Percentiles rank a stretch among this genome's conserved stretches.
Evolutionary conservation across 2,329 filamentous ascomycete species (phyloP).

Genomic region (Epichloe elymi): DNA sequence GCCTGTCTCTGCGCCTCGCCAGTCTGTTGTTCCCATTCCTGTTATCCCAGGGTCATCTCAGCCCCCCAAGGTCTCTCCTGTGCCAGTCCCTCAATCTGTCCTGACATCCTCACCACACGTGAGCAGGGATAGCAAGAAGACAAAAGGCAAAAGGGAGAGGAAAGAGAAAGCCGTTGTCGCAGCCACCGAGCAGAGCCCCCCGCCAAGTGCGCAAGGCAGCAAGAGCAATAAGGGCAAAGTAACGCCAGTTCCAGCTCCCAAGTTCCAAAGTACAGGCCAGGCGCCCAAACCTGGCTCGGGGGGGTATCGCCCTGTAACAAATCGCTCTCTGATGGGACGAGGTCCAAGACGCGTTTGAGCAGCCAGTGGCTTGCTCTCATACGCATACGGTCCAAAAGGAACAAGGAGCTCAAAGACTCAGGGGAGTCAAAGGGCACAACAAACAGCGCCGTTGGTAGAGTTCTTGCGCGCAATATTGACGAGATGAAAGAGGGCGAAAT

Average conservation of each 20-base stretch:
- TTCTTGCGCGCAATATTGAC: background rate
- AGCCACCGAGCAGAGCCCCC: constrained; percentile 9
- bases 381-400: background rate
- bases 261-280: constrained; percentile 14
- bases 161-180: constrained; percentile 11
- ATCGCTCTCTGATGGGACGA: background rate
- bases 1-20: constrained; percentile 15
- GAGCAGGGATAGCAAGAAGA: constrained; percentile 16
- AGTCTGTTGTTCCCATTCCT: constrained; percentile 22
- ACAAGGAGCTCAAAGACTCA: background rate
- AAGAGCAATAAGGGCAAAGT: constrained; percentile 9
- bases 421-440: background rate
- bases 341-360: background rate
- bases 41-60: constrained; percentile 19
- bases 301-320: background rate
- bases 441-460: background rate
- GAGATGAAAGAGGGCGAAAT: background rate
- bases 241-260: constrained; percentile 15
- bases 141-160: constrained; percentile 18
- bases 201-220: constrained; percentile 9
- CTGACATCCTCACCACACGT: constrained; percentile 10
- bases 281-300: background rate
- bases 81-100: constrained; percentile 10
- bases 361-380: background rate
- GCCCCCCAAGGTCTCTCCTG: constrained; percentile 14